A percentile compares a stretch with the other conserved stretches of the same genome.
Evolutionary conservation across 192 early-diverging fungal genomes (phyloP).

Genomic region (Helicostylum pulchrum): DNA sequence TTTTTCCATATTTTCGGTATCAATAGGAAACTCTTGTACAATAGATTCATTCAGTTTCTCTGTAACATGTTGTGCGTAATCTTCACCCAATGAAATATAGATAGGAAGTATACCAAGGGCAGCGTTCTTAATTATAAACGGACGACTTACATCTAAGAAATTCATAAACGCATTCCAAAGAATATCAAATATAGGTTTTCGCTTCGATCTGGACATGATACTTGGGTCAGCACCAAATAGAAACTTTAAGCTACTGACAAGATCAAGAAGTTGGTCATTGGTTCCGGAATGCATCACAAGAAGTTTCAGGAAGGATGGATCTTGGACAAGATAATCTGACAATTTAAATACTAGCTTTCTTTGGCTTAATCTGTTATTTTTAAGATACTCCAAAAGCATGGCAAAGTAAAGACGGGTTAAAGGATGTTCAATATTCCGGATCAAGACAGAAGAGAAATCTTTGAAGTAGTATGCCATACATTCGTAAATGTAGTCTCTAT

Average conservation of each 20-base stretch:
- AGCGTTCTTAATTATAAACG: conserved; percentile 40
- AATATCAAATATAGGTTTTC: conserved; percentile 28
- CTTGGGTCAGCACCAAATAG: conserved; percentile 47
- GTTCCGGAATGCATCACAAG: conserved; percentile 14
- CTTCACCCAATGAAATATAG: conserved; percentile 24
- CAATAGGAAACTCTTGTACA: not conserved
- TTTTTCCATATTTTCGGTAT: not conserved
- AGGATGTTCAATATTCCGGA: not conserved
- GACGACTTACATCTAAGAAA: conserved; percentile 34
- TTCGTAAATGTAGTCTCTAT: conserved; percentile 8
- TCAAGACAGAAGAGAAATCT: not conserved
- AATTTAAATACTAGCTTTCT: not conserved
- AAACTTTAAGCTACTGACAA: conserved; percentile 44
- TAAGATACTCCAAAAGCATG: conserved; percentile 24
- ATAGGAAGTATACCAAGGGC: conserved; percentile 47
- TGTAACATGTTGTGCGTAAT: not conserved
- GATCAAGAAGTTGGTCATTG: conserved; percentile 17
- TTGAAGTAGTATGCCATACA: conserved; percentile 26
- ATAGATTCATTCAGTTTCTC: conserved; percentile 3
- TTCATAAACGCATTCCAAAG: conserved; percentile 39
- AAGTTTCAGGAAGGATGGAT: not conserved
- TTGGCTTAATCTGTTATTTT: not conserved
- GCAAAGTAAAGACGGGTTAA: conserved; percentile 7
- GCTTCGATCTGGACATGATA: conserved; percentile 33
- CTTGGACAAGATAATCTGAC: not conserved